These are phyloP conservation scores for Diutina siamensis DNA, from an alignment of 1,139 yeast genomes.

Conservation along the genomic window DNA sequence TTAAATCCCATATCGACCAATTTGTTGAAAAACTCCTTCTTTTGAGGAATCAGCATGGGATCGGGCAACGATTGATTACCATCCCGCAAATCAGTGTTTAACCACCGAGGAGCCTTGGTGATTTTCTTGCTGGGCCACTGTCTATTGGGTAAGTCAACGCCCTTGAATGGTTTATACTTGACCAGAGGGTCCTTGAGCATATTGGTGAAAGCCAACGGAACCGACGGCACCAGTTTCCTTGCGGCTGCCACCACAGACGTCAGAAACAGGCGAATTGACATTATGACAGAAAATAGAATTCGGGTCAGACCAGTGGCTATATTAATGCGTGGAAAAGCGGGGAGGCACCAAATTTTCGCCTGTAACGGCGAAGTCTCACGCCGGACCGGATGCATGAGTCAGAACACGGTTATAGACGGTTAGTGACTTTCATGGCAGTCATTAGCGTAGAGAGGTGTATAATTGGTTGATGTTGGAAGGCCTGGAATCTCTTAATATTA, in stretches of 20 bases:
- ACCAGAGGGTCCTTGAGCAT: slow-evolving; percentile 59
- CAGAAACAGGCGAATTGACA: slow-evolving; percentile 4
- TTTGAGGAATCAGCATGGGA: slow-evolving; percentile 88
- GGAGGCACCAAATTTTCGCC: not conserved
- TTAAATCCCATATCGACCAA: slow-evolving; percentile 86
- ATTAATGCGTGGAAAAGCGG: not conserved
- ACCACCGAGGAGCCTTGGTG: slow-evolving; percentile 86
- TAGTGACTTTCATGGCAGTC: too few relatives aligned
- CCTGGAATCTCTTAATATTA: too few relatives aligned
- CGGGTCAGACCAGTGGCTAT: not conserved
- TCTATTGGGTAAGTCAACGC: slow-evolving; percentile 60
- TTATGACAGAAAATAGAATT: not conserved
- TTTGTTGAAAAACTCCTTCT: slow-evolving; percentile 78
- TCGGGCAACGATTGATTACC: slow-evolving; percentile 97
- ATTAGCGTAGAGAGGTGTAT: too few relatives aligned
- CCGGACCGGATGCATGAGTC: not conserved
- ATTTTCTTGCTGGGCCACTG: slow-evolving; percentile 78
- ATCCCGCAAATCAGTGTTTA: slow-evolving; percentile 90
- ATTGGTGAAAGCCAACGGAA: slow-evolving; percentile 11
- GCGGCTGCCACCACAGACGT: slow-evolving; percentile 1
- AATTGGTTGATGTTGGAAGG: too few relatives aligned
- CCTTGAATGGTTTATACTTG: slow-evolving; percentile 64
- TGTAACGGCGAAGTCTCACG: not conserved
- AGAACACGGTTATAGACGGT: too few relatives aligned
- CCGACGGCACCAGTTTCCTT: slow-evolving; percentile 2